phyloP scores from a whole-genome alignment of 1,284 basidiomycete species.

The Apiotrichum brassicae region DNA sequence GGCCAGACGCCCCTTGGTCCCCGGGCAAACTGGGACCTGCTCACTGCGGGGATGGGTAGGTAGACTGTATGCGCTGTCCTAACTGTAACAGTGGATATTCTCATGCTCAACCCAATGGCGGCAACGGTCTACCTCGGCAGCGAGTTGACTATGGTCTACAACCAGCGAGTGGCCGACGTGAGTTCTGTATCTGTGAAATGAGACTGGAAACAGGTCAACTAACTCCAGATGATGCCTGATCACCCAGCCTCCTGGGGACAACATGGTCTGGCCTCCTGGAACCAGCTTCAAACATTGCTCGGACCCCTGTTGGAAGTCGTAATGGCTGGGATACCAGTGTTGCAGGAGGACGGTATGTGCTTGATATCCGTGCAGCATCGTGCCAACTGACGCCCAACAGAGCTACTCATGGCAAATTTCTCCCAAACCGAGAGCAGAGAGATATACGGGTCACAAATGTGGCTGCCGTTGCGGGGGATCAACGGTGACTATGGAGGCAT shows the following conservation, averaged over 20 bases:
- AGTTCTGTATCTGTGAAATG: too few relatives aligned
- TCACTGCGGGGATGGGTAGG: neutral
- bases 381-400: constrained; percentile 13
- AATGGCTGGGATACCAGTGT: constrained; percentile 34
- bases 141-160: constrained; percentile 43
- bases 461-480: constrained; percentile 38
- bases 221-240: constrained; percentile 18
- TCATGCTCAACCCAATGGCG: neutral
- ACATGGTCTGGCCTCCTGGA: constrained; percentile 35
- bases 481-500: constrained; percentile 35
- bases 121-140: constrained; percentile 40
- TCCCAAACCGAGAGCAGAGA: constrained; percentile 13
- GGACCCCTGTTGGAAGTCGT: constrained; percentile 41
- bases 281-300: constrained; percentile 8
- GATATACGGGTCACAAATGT: constrained; percentile 34
- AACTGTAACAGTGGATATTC: neutral
- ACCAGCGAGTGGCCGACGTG: constrained; percentile 35
- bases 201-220: neutral
- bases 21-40: neutral
- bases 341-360: constrained; percentile 38
- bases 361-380: neutral
- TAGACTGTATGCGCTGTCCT: neutral
- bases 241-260: constrained; percentile 42
- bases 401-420: constrained; percentile 20
- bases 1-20: neutral